phyloP scores from a whole-genome alignment of 2,329 filamentous ascomycete genomes.

The Tolypocladium album region DNA sequence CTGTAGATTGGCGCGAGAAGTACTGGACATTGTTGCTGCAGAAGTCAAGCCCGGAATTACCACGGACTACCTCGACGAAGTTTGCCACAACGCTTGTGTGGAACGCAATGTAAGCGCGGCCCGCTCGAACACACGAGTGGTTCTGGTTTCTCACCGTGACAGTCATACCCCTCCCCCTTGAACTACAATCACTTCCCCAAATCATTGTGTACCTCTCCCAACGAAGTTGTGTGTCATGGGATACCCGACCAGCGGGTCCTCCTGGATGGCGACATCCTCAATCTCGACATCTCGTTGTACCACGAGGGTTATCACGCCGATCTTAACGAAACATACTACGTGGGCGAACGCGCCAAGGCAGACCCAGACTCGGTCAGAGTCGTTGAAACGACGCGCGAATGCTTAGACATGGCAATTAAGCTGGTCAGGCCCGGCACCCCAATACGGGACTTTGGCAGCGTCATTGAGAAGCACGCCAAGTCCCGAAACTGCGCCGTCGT shows the following conservation, averaged over 20 bases:
- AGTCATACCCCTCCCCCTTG: conserved; percentile 90
- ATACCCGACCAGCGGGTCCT: conserved; percentile 87
- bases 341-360: conserved; percentile 75
- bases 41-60: conserved; percentile 84
- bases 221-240: conserved; percentile 97
- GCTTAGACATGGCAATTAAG: conserved; percentile 80
- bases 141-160: conserved; percentile 1
- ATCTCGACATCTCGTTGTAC: conserved; percentile 92
- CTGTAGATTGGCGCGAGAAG: conserved; percentile 76
- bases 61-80: conserved; percentile 87
- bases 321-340: conserved; percentile 97
- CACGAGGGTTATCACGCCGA: conserved; percentile 94
- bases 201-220: conserved; percentile 90
- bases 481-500: conserved; percentile 77
- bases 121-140: not conserved
- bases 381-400: conserved; percentile 82
- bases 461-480: conserved; percentile 94
- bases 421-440: conserved; percentile 86
- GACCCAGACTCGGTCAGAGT: conserved; percentile 83
- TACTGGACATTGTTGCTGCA: conserved; percentile 80
- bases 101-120: conserved; percentile 66
- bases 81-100: conserved; percentile 90
- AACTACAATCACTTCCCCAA: conserved; percentile 98
- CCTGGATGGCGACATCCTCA: conserved; percentile 88
- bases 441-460: conserved; percentile 86